A percentile compares a stretch with the other conserved stretches of the same genome.
These are phyloP conservation scores for Aspergillus sp. DNA, from an alignment of 2,329 filamentous ascomycete species.

Conservation along the genomic window DNA sequence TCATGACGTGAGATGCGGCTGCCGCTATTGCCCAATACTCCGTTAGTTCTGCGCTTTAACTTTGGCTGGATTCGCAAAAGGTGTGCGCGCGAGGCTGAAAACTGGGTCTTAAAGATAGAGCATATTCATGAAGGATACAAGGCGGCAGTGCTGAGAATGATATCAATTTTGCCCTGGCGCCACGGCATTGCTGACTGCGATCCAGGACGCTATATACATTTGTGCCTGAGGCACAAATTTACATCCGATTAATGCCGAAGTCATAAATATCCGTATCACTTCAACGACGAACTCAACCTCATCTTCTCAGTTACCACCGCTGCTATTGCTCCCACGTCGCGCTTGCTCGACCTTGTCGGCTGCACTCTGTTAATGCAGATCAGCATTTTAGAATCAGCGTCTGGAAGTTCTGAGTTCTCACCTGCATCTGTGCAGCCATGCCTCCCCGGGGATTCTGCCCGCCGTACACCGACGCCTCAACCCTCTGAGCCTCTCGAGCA, in stretches of 20 bases:
- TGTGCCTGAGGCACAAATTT: no score
- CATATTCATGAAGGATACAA: not conserved
- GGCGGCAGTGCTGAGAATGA: no score
- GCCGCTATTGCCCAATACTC: slow-evolving; percentile 7
- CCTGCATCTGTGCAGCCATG: slow-evolving; percentile 28
- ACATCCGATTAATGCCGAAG: no score
- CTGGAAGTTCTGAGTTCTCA: slow-evolving; percentile 6
- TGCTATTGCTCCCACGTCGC: slow-evolving; percentile 8
- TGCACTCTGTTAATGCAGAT: slow-evolving; percentile 17
- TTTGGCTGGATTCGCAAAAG: not conserved
- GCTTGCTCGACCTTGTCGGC: slow-evolving; percentile 26
- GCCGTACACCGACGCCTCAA: slow-evolving; percentile 20
- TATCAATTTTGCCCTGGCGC: no score
- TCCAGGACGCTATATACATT: no score
- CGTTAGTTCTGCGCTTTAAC: slow-evolving; percentile 1
- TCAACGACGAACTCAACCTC: no score
- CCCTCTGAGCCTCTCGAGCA: slow-evolving; percentile 23
- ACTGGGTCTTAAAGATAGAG: not conserved
- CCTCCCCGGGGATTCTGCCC: slow-evolving; percentile 24
- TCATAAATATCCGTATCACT: no score
- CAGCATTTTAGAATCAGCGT: not conserved
- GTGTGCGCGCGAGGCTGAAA: not conserved
- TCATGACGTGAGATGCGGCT: slow-evolving; percentile 1
- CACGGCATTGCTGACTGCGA: no score
- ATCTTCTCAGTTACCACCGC: not conserved